Evolutionary conservation across 164 flowering plant genomes (phyloP).

Genomic region (Houttuynia cordata): DNA sequence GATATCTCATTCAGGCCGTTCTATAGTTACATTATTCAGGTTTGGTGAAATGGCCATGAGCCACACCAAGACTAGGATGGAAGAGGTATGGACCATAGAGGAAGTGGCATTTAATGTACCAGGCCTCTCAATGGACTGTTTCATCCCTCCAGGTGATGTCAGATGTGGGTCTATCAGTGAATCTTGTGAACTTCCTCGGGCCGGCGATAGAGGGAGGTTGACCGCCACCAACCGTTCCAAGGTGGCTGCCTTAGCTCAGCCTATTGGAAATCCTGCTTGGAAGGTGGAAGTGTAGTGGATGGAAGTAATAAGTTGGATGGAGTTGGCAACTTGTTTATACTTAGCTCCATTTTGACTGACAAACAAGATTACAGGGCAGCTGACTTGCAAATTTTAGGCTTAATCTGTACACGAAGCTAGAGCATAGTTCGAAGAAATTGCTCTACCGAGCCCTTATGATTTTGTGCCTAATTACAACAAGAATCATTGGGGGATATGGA

Average conservation of each 20-base stretch:
- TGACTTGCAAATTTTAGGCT: conserved; percentile 5
- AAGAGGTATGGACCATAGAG: conserved; percentile 75
- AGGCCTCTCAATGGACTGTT: conserved; percentile 64
- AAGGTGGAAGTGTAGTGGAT: conserved; percentile 9
- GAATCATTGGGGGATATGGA: too few species aligned
- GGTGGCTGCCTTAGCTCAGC: conserved; percentile 10
- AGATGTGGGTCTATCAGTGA: conserved; percentile 10
- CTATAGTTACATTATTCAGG: conserved; percentile 63
- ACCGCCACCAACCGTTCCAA: conserved; percentile 8
- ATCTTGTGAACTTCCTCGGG: conserved; percentile 8
- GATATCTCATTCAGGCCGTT: conserved; percentile 72
- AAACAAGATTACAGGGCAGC: conserved; percentile 5
- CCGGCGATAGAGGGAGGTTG: conserved; percentile 7
- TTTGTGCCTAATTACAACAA: too few species aligned
- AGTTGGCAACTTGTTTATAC: conserved; percentile 4
- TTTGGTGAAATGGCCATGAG: conserved; percentile 77
- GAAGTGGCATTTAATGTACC: conserved; percentile 77
- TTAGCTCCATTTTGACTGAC: conserved; percentile 4
- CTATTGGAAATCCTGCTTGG: conserved; percentile 6
- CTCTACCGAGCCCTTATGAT: background rate
- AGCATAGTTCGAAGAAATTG: background rate
- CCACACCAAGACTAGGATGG: conserved; percentile 76
- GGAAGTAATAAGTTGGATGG: background rate
- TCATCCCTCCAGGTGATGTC: conserved; percentile 48
- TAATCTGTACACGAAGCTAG: background rate